phyloP scores from a whole-genome alignment of 305 asterid genomes.

The Fraxinus floribunda region DNA sequence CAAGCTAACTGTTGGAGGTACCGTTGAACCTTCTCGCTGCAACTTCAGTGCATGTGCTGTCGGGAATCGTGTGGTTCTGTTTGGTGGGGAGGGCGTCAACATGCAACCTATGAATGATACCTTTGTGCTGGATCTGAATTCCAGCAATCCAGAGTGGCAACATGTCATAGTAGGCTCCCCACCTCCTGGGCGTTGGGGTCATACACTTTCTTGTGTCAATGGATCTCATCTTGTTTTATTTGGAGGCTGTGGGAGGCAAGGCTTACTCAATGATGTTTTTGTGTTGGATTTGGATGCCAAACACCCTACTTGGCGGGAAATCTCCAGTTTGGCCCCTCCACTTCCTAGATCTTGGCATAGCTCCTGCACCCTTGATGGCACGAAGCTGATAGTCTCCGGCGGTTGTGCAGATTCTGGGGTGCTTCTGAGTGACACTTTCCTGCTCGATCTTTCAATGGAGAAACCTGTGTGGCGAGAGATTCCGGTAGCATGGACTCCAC shows the following conservation, averaged over 20 bases:
- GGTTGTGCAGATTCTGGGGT: slow-evolving; percentile 91
- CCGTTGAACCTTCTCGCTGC: slow-evolving; percentile 92
- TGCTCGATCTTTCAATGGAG: slow-evolving; percentile 75
- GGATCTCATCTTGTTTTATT: slow-evolving; percentile 75
- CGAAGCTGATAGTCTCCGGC: slow-evolving; percentile 75
- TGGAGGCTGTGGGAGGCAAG: slow-evolving; percentile 83
- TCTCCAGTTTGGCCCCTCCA: slow-evolving; percentile 80
- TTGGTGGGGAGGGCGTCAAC: slow-evolving; percentile 94
- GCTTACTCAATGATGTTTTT: slow-evolving; percentile 75
- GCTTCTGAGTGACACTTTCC: slow-evolving; percentile 73
- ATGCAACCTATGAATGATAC: slow-evolving; percentile 95
- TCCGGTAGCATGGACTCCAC: slow-evolving; percentile 81
- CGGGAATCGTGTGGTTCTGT: slow-evolving; percentile 84
- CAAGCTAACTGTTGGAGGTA: slow-evolving; percentile 64
- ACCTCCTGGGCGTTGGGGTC: slow-evolving; percentile 93
- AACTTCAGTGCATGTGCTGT: slow-evolving; percentile 96
- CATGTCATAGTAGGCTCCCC: slow-evolving; percentile 75
- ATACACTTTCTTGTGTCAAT: slow-evolving; percentile 78
- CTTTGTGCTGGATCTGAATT: slow-evolving; percentile 72
- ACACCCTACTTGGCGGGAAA: slow-evolving; percentile 79
- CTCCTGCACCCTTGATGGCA: slow-evolving; percentile 82
- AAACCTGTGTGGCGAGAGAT: slow-evolving; percentile 81
- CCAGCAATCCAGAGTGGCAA: slow-evolving; percentile 77
- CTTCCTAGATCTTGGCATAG: slow-evolving; percentile 88
- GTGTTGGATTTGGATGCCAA: slow-evolving; percentile 76